Base-by-base conservation (phyloP, 2,329 filamentous ascomycete species). In the Trichophyton equinum region DNA sequence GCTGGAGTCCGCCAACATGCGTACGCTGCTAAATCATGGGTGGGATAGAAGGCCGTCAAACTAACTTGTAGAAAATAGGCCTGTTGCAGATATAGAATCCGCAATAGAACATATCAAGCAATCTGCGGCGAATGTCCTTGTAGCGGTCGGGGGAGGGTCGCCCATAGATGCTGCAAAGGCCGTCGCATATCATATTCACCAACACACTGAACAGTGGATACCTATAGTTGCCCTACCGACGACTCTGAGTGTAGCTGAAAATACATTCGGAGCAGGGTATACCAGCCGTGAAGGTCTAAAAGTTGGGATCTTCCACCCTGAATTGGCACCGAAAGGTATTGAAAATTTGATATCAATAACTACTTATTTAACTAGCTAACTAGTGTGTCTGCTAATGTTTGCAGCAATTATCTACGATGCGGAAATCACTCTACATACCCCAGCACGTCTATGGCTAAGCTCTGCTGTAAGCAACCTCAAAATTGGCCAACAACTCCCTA, bases 271-370 rank as follows among this genome's bases (percentile, higher is more conserved):
- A 40, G 63, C 62, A 9, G 63, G 63, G 20, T 64, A 38, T 62
- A 64, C 62, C 15, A 59, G 38, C 44, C 60, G 56, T 20, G 58
- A 62, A 15, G 63, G 63, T 4, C 25, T 36, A 30, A 64, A 64
- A 49, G 47, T 62, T 53, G 58, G 22, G 6, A 65, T 71, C 44
- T 47, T 46, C 4, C 60, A 68, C 47, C 64, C 64, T 7, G 64
- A 65, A 42, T 46, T 68, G n/a, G 67, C 65, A 33, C 67, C 68
- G 1, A 63, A 62, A 18, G 66, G 68, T 60, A 65, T 8, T 11
- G 20, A 20, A 22, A 4, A 13, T 36, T 13, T 13, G 11, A 36
- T 36, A 11, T 9, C 9, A 36, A 9, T 13, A 36, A 36, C 1
- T 36, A 13, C 2, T 36, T 13, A 36, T 1, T 4, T 36, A 36